phyloP scores from a whole-genome alignment of 2,329 filamentous ascomycete genomes.

The Gnomoniopsis sp. region DNA sequence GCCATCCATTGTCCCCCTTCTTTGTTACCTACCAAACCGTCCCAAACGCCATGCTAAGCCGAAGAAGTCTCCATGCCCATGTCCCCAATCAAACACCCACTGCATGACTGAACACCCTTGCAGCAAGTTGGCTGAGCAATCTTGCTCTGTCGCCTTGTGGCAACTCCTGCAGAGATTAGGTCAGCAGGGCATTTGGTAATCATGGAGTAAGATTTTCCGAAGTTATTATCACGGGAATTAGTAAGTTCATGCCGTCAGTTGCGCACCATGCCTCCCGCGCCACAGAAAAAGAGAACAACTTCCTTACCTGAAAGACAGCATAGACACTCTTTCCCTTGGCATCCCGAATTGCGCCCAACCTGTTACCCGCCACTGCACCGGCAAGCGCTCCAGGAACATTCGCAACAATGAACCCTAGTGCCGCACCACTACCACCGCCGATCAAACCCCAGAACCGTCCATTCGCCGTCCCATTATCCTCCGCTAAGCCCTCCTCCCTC shows the following conservation, averaged over 20 bases:
- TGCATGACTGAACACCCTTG: slow-evolving; percentile 80
- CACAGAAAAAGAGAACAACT: not conserved
- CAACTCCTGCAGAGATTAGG: slow-evolving; percentile 55
- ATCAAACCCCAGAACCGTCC: slow-evolving; percentile 82
- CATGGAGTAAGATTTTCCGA: too few species aligned
- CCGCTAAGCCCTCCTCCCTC: slow-evolving; percentile 78
- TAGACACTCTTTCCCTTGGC: slow-evolving; percentile 94
- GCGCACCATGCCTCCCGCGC: not conserved
- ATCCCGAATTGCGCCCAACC: slow-evolving; percentile 86
- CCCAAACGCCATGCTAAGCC: slow-evolving; percentile 15
- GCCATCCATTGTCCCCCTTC: not conserved
- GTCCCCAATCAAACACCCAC: slow-evolving; percentile 48
- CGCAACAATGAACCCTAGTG: slow-evolving; percentile 90
- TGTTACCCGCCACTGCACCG: slow-evolving; percentile 87
- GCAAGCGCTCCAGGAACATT: slow-evolving; percentile 88
- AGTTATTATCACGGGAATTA: not conserved
- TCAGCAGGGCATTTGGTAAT: too few species aligned
- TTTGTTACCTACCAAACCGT: not conserved
- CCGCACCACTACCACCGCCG: slow-evolving; percentile 81
- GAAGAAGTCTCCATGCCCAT: not conserved
- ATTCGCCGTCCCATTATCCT: slow-evolving; percentile 59
- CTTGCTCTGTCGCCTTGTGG: slow-evolving; percentile 78
- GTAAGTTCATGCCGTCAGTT: not conserved
- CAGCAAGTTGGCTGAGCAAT: slow-evolving; percentile 78
- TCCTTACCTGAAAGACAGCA: slow-evolving; percentile 68